Base-by-base conservation (phyloP, 495 filamentous ascomycete species). In the Amorphotheca resinae region DNA sequence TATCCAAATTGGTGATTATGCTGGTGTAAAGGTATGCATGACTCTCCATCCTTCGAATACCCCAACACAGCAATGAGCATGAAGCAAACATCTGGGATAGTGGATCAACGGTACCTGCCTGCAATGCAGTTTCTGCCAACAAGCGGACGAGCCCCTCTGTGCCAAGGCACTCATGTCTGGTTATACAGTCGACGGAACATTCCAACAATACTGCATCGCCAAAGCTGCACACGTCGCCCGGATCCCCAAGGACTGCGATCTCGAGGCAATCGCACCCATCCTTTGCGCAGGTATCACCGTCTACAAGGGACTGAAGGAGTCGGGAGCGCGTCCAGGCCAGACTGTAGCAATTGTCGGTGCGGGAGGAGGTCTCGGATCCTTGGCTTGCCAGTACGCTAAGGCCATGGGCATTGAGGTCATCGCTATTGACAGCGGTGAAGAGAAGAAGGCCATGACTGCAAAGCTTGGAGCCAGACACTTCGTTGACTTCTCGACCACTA, bases 231-330 rank as follows among this genome's bases (percentile, higher is more conserved):
- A 93, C 58, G 76, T 87, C 4, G 82, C 84, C 12, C 75, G 77
- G 36, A 77, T 95, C 42, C 83, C 82, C 31, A 80, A 89, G 53
- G 70, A 78, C 2, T 65, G 80, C 35, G 65, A 76, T 36, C 77
- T 94, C 17, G 87, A 87, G 53, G 84, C 73, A 14, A 68, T 87
- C 22, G 74, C 87, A 2, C 87, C 87, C 17, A 76, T 93, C 35
- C 73, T 94, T 9, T 91, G 84, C 57, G 87, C 84, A 41, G 87
- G 87, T 59, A 78, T 95, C 57, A 95, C 87, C 16, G 87, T 91
- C 50, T 95, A 93, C 69, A 93, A 93, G 64, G 87, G 84, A 11
- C 59, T 95, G 38, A 93, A 93, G 65, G 84, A 91, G 59, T 84
- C 82, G 1, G 76, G 75, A 9, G 78, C 67, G 0, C 64, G 73